phyloP scores from a whole-genome alignment of 2,329 filamentous ascomycete genomes.

The Hirsutella minnesotensis region DNA sequence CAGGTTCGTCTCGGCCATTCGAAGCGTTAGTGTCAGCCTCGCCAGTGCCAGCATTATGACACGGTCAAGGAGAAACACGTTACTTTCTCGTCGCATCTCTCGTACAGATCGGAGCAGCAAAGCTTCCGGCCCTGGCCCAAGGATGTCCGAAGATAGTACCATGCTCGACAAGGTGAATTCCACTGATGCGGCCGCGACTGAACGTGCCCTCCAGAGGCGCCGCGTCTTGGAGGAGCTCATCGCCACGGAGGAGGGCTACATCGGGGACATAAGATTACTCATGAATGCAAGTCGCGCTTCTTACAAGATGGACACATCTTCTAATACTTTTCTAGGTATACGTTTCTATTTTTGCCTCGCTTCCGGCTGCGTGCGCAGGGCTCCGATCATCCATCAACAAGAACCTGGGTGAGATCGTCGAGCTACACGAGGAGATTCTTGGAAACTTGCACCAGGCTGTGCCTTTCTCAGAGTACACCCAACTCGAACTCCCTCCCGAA shows the following conservation, averaged over 20 bases:
- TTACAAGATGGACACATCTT: background rate
- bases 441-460: constrained; percentile 59
- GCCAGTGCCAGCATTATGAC: constrained; percentile 58
- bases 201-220: constrained; percentile 63
- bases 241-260: constrained; percentile 76
- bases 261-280: constrained; percentile 75
- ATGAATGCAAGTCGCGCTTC: constrained; percentile 52
- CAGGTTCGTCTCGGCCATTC: constrained; percentile 68
- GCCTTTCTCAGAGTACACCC: constrained; percentile 54
- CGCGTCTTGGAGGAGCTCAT: constrained; percentile 78
- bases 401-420: constrained; percentile 68
- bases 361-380: constrained; percentile 51
- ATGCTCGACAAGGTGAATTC: constrained; percentile 42
- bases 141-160: constrained; percentile 52
- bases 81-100: constrained; percentile 40
- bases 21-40: constrained; percentile 69
- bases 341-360: constrained; percentile 60
- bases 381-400: constrained; percentile 63
- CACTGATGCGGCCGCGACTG: constrained; percentile 57
- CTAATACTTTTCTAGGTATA: constrained; percentile 45
- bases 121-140: constrained; percentile 45
- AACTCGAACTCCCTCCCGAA: constrained; percentile 15
- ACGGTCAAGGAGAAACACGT: constrained; percentile 41
- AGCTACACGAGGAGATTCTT: constrained; percentile 74
- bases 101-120: constrained; percentile 51